Percentiles rank a stretch among this genome's conserved stretches.
Evolutionary conservation across 306 rosid genomes (phyloP).

Genomic region (Fragaria vesca): DNA sequence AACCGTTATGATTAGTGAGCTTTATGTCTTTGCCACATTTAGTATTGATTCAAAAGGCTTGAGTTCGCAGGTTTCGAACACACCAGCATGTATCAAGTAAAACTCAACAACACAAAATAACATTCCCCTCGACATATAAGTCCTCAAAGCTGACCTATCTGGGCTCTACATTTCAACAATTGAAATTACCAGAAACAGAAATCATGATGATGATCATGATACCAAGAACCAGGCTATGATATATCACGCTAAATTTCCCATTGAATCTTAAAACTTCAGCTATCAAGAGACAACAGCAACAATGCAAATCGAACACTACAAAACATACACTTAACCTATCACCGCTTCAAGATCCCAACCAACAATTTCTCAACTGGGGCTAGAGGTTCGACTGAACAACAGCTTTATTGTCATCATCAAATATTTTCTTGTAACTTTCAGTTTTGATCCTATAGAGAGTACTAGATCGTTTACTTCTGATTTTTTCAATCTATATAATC

Average conservation of each 20-base stretch:
- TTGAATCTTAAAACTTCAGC: neutral
- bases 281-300: neutral
- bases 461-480: neutral
- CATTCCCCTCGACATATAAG: neutral
- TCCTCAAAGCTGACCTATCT: neutral
- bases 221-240: neutral
- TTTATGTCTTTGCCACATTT: neutral
- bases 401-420: neutral
- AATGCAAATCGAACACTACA: neutral
- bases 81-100: neutral
- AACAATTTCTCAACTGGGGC: neutral
- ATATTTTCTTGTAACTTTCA: neutral
- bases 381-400: neutral
- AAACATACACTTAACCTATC: neutral
- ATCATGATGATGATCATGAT: neutral
- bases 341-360: neutral
- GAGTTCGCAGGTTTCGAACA: neutral
- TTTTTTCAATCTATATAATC: neutral
- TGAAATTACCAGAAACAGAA: neutral
- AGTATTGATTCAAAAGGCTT: neutral
- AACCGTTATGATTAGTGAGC: neutral
- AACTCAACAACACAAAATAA: neutral
- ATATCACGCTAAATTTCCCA: neutral
- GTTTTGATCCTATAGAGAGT: neutral
- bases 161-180: neutral